phyloP scores from a whole-genome alignment of 2,329 filamentous ascomycete species.

The Fusarium cyanostomum region DNA sequence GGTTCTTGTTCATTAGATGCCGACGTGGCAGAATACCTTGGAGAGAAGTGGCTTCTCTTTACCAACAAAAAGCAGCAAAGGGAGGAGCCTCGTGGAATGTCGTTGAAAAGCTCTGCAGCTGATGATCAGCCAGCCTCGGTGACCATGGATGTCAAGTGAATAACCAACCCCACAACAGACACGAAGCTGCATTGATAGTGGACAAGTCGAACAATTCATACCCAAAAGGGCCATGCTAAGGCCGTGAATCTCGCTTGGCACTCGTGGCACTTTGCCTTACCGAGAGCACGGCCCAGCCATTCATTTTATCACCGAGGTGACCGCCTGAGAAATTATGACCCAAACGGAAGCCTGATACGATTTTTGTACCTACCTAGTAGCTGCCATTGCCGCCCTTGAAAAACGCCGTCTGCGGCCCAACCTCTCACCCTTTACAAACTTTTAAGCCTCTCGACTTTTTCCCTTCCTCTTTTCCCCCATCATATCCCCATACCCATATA shows the following conservation, averaged over 20 bases:
- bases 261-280: slow-evolving; percentile 14
- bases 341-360: slow-evolving; percentile 31
- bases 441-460: slow-evolving; percentile 5
- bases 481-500: slow-evolving; percentile 25
- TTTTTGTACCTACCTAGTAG: slow-evolving; percentile 30
- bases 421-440: slow-evolving; percentile 26
- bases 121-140: slow-evolving; percentile 17
- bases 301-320: slow-evolving; percentile 45
- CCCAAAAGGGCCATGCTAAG: slow-evolving; percentile 35
- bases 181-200: slow-evolving; percentile 30
- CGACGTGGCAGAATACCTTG: too few species aligned
- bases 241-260: slow-evolving; percentile 32
- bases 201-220: slow-evolving; percentile 21
- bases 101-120: slow-evolving; percentile 21
- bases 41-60: too few species aligned
- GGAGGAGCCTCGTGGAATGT: too few species aligned
- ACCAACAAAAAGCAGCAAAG: too few species aligned
- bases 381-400: slow-evolving; percentile 29
- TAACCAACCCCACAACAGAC: slow-evolving; percentile 26
- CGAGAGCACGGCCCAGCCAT: slow-evolving; percentile 37
- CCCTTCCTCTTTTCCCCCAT: slow-evolving; percentile 8
- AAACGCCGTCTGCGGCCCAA: slow-evolving; percentile 27
- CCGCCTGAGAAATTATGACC: slow-evolving; percentile 28
- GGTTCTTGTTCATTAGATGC: too few species aligned
- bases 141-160: slow-evolving; percentile 31